phyloP scores from a whole-genome alignment of 768 basidiomycete genomes.

The Symmetrospora coprosmae region DNA sequence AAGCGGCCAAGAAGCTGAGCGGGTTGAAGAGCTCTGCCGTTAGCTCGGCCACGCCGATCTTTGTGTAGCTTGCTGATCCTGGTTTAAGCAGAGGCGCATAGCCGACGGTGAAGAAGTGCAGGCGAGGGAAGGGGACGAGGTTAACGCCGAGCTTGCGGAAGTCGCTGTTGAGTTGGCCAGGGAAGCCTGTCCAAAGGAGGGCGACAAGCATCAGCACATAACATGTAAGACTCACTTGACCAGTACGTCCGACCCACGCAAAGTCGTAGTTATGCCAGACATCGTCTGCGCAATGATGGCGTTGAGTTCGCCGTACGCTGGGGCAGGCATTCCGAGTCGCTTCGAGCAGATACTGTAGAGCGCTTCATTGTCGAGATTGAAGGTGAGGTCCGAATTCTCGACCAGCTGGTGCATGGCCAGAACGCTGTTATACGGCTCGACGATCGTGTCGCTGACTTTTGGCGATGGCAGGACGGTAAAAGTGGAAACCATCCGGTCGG shows the following conservation, averaged over 20 bases:
- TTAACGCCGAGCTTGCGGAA: conserved; percentile 84
- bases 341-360: conserved; percentile 37
- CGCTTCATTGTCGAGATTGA: conserved; percentile 62
- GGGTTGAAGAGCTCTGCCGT: conserved; percentile 60
- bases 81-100: conserved; percentile 75
- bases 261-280: conserved; percentile 82
- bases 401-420: conserved; percentile 78
- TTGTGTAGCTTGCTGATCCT: conserved; percentile 50
- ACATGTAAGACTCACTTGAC: not conserved
- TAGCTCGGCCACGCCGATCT: conserved; percentile 52
- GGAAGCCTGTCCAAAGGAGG: conserved; percentile 39
- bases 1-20: conserved; percentile 60
- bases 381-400: conserved; percentile 67
- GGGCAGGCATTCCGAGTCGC: conserved; percentile 35
- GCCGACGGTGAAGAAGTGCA: conserved; percentile 92
- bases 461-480: conserved; percentile 48
- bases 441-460: conserved; percentile 48
- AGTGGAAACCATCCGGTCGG: conserved; percentile 43
- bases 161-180: conserved; percentile 84
- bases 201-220: not conserved
- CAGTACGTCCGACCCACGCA: conserved; percentile 46
- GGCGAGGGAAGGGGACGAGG: conserved; percentile 86
- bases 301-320: conserved; percentile 38
- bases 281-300: conserved; percentile 75
- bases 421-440: conserved; percentile 60